phyloP scores from a whole-genome alignment of 2,329 filamentous ascomycete species.

The Trichoderma endophyticum region DNA sequence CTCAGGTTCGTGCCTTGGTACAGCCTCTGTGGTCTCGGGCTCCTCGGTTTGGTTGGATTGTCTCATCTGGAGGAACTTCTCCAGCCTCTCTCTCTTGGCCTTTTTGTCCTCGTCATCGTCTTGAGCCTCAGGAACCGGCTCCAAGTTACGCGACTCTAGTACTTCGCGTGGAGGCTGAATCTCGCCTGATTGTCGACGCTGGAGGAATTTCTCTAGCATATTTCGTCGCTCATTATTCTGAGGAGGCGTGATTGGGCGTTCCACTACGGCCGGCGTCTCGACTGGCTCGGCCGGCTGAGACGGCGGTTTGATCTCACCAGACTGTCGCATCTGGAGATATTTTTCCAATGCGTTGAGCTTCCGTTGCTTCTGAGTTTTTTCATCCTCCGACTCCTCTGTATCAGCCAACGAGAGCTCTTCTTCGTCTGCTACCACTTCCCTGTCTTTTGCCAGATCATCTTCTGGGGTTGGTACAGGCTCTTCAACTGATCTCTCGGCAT shows the following conservation, averaged over 20 bases:
- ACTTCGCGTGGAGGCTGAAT: background rate
- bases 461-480: background rate
- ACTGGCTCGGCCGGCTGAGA: background rate
- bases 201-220: conserved; percentile 3
- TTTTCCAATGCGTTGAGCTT: conserved; percentile 1
- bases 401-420: conserved; percentile 40
- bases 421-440: background rate
- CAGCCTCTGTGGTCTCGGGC: background rate
- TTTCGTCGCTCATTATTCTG: conserved; percentile 7
- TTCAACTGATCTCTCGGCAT: background rate
- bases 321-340: conserved; percentile 5
- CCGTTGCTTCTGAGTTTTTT: conserved; percentile 5
- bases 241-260: background rate
- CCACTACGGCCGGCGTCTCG: background rate
- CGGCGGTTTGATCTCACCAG: background rate
- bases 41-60: background rate
- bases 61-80: conserved; percentile 4
- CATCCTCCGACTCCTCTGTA: conserved; percentile 24
- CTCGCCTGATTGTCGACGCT: conserved; percentile 12
- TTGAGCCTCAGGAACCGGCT: background rate
- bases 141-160: background rate
- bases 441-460: background rate
- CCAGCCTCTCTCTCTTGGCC: background rate
- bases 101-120: background rate
- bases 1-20: background rate